Evolutionary conservation across 108 stramenopile genomes (phyloP), one percentile per base, ranked within the genome.

Genomic region (Nannochloropsis salina): DNA sequence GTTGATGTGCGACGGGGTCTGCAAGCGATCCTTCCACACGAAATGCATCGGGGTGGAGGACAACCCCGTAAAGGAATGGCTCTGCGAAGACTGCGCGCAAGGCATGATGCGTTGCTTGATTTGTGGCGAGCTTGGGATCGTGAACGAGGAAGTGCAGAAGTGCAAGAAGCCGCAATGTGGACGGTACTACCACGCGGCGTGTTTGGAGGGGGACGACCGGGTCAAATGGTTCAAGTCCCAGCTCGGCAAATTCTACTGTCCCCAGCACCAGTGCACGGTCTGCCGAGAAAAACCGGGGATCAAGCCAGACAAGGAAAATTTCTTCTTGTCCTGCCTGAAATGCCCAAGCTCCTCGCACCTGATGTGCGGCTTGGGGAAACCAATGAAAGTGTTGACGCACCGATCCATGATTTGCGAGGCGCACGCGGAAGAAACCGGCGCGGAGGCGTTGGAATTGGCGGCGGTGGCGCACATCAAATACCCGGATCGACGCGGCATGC

Each of bases 1-100:
- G 12, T 43, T 89, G 21, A 82, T 89, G 83, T 89, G 88, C 80
- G 88, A 89, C 45, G 88, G 88, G 31, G 81, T 22, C 40, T 89
- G 88, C 85, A 85, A 86, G 82, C 47, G 88, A 21, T 85, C 85
- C 42, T 89, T 89, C 85, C 88, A 89, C 88, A 47, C 61, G 44
- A 42, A 44, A 2, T 89, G 88, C 85, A 42, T 86, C 22, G 81
- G 85, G n/a, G 44, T 86, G 83, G 86, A 86, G 43, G 82, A 86
- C 43, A 82, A 31, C 31, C 86, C 86, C 6, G 83, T 80, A 0
- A 82, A 83, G 83, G 85, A 85, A 42, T 83, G 82, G 74, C 44
- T 84, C 8, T 84, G 84, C 84, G 31, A n/a, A 8, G 45, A 47
- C 45, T 47, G 45, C 45, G 20, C 9, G 11, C 21, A 22, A 2